phyloP scores from a whole-genome alignment of 2,329 filamentous ascomycete genomes.

The Fonsecaea erecta region DNA sequence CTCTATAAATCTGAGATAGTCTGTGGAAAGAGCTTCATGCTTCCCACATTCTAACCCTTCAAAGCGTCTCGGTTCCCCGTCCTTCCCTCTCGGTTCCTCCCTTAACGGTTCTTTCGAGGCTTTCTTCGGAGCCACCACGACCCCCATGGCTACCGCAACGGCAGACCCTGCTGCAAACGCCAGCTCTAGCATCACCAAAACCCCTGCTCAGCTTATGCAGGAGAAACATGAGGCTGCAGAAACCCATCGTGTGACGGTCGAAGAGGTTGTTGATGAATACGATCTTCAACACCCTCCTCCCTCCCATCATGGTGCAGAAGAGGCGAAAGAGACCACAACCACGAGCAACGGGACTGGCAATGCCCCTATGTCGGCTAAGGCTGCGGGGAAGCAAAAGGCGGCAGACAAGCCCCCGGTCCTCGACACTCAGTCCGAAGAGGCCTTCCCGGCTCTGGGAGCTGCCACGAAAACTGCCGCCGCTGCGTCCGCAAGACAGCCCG shows the following conservation, averaged over 20 bases:
- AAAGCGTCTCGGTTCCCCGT: constrained; percentile 26
- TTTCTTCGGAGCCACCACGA: constrained; percentile 28
- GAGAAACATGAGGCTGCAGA: constrained; percentile 59
- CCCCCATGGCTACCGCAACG: constrained; percentile 30
- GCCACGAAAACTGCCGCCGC: constrained; percentile 69
- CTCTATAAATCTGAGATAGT: background rate
- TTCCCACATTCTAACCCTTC: constrained; percentile 17
- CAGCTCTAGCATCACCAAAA: constrained; percentile 43
- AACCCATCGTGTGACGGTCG: constrained; percentile 69
- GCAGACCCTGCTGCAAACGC: constrained; percentile 33
- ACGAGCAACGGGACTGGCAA: constrained; percentile 53
- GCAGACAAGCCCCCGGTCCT: constrained; percentile 56
- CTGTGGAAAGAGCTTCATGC: constrained; percentile 20
- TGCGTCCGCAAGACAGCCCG: constrained; percentile 74
- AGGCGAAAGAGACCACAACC: constrained; percentile 39
- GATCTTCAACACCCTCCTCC: constrained; percentile 63
- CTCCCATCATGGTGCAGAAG: constrained; percentile 43
- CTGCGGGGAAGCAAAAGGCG: constrained; percentile 69
- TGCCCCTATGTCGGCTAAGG: constrained; percentile 64
- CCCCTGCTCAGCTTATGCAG: constrained; percentile 59
- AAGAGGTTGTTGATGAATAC: constrained; percentile 82
- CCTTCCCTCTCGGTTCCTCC: constrained; percentile 28
- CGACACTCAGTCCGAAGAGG: constrained; percentile 85
- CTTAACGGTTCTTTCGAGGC: constrained; percentile 33
- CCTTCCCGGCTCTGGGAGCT: constrained; percentile 88